A percentile compares a stretch with the other conserved stretches of the same genome.
These are phyloP conservation scores for Carallia brachiata DNA, from an alignment of 345 rosid species.

Conservation along the genomic window DNA sequence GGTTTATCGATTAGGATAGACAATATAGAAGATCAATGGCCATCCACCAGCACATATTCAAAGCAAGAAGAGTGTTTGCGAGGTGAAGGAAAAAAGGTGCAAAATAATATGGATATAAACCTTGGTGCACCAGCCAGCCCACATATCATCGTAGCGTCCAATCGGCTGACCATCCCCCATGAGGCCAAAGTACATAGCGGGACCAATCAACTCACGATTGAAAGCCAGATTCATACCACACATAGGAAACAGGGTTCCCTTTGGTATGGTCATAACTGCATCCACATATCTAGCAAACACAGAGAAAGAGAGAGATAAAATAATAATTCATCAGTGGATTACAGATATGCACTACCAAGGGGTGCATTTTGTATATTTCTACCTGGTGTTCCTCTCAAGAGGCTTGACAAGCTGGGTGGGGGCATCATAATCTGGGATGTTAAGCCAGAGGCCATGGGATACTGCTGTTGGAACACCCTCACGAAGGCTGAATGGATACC, in stretches of 20 bases:
- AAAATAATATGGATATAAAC: conserved; percentile 20
- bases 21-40: no score
- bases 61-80: neutral
- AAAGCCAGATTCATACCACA: conserved; percentile 91
- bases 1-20: no score
- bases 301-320: no score
- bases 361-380: neutral
- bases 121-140: conserved; percentile 94
- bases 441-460: conserved; percentile 94
- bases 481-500: conserved; percentile 91
- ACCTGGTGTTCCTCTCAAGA: conserved; percentile 84
- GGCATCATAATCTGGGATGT: conserved; percentile 94
- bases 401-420: conserved; percentile 96
- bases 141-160: conserved; percentile 85
- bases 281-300: conserved; percentile 59
- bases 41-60: no score
- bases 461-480: conserved; percentile 86
- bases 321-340: neutral
- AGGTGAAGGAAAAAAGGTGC: neutral
- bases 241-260: conserved; percentile 82
- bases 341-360: neutral
- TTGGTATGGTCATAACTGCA: conserved; percentile 81
- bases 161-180: conserved; percentile 95
- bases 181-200: conserved; percentile 87
- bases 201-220: conserved; percentile 74